Percentiles rank a stretch among this genome's conserved stretches.
phyloP scores from a whole-genome alignment of 768 basidiomycete genomes.

The Kwoniella sp. region DNA sequence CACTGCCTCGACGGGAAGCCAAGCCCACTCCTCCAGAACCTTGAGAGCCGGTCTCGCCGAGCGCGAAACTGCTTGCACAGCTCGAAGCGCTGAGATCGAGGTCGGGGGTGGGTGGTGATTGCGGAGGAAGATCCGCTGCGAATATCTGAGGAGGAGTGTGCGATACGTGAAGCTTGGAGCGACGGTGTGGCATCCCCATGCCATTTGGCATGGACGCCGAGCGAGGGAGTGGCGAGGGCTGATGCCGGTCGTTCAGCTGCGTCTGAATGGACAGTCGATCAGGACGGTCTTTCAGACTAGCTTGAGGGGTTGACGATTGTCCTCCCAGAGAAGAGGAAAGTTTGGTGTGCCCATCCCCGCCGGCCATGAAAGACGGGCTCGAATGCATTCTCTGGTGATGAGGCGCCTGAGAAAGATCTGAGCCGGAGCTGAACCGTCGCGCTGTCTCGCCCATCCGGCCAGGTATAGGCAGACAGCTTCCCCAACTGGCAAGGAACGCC shows the following conservation, averaged over 20 bases:
- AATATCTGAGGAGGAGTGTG: conserved; percentile 5
- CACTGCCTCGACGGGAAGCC: background rate
- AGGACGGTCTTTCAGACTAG: too few species aligned
- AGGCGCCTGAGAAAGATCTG: background rate
- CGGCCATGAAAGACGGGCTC: background rate
- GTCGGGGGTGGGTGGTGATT: conserved; percentile 13
- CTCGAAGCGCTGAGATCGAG: conserved; percentile 6
- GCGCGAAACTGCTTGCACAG: background rate
- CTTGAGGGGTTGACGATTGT: background rate
- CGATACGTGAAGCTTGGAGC: conserved; percentile 8
- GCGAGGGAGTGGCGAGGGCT: background rate
- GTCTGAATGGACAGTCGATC: too few species aligned
- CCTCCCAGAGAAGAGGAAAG: background rate
- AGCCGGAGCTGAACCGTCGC: background rate
- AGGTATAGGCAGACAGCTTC: conserved; percentile 19
- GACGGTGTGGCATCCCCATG: background rate
- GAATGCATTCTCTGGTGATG: background rate
- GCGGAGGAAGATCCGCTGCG: background rate
- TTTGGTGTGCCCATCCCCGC: background rate
- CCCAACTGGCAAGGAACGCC: conserved; percentile 24
- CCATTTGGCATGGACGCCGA: conserved; percentile 9
- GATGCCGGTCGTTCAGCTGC: too few species aligned
- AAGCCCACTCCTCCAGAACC: background rate
- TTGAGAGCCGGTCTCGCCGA: conserved; percentile 4
- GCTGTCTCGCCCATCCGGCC: conserved; percentile 16